Evolutionary conservation across 352 stramenopile species (phyloP).

Genomic region (Aphanomyces cochlioides): DNA sequence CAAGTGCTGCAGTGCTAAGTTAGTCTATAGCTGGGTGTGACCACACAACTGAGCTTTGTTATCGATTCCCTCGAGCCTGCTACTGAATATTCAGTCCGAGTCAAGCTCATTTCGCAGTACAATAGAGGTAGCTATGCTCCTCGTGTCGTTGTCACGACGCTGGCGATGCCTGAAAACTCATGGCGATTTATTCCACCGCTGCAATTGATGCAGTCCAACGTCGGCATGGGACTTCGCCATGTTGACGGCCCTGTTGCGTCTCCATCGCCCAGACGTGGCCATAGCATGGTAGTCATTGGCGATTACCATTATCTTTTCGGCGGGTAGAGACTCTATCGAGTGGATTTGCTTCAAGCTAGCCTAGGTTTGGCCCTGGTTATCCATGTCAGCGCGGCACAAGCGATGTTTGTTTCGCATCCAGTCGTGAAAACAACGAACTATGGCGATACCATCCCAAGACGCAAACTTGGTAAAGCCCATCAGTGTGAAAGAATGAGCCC

Average conservation of each 20-base stretch:
- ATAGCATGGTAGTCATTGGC: slow-evolving; percentile 51
- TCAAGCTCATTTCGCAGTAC: slow-evolving; percentile 48
- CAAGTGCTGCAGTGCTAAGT: background rate
- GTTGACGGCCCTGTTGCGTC: slow-evolving; percentile 36
- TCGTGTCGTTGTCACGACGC: slow-evolving; percentile 39
- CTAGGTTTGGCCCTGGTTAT: slow-evolving; percentile 44
- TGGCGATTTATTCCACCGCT: slow-evolving; percentile 38
- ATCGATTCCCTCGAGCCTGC: slow-evolving; percentile 35
- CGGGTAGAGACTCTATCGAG: slow-evolving; percentile 32
- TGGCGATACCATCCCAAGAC: slow-evolving; percentile 60
- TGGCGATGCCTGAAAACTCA: slow-evolving; percentile 37
- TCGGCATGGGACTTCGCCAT: slow-evolving; percentile 28
- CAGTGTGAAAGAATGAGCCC: background rate
- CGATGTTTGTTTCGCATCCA: slow-evolving; percentile 38
- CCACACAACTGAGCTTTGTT: slow-evolving; percentile 24
- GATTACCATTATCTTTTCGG: slow-evolving; percentile 64
- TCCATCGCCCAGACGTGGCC: slow-evolving; percentile 56
- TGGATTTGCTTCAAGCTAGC: background rate
- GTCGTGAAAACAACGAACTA: slow-evolving; percentile 58
- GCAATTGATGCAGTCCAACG: slow-evolving; percentile 19
- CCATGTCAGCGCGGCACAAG: slow-evolving; percentile 50
- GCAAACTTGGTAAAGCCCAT: slow-evolving; percentile 36
- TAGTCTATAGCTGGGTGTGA: slow-evolving; percentile 1
- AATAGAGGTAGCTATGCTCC: slow-evolving; percentile 40
- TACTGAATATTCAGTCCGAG: slow-evolving; percentile 52